phyloP scores from a whole-genome alignment of 192 early-diverging fungal species.

The Radiomyces spectabilis region DNA sequence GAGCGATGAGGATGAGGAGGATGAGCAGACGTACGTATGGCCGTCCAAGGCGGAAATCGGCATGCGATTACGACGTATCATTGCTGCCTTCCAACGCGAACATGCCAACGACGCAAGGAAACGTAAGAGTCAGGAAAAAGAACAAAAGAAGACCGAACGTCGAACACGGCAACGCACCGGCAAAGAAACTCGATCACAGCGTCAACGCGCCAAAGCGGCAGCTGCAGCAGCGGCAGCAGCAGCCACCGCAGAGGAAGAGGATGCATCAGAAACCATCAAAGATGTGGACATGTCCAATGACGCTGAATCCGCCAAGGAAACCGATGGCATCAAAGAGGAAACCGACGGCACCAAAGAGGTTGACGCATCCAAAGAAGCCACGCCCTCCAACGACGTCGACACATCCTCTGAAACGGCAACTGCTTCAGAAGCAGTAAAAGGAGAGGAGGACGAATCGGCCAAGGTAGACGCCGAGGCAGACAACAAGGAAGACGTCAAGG shows the following conservation, averaged over 20 bases:
- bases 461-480: not conserved
- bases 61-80: constrained; percentile 46
- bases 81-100: constrained; percentile 43
- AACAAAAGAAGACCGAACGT: not conserved
- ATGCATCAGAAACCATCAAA: too few species aligned
- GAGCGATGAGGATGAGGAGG: constrained; percentile 22
- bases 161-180: not conserved
- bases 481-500: not conserved
- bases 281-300: too few species aligned
- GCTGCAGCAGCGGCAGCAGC: not conserved
- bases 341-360: not conserved
- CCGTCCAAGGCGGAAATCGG: constrained; percentile 55
- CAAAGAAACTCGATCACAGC: not conserved
- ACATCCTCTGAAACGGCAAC: not conserved
- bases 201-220: not conserved
- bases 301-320: too few species aligned
- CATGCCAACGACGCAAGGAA: constrained; percentile 34
- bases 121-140: not conserved
- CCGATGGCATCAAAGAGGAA: too few species aligned
- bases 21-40: constrained; percentile 37
- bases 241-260: not conserved
- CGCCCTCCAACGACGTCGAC: not conserved
- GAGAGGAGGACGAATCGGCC: not conserved
- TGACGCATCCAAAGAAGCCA: not conserved
- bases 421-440: not conserved